Base-by-base conservation (phyloP, 768 basidiomycete species). In the Rhodotorula toruloides region DNA sequence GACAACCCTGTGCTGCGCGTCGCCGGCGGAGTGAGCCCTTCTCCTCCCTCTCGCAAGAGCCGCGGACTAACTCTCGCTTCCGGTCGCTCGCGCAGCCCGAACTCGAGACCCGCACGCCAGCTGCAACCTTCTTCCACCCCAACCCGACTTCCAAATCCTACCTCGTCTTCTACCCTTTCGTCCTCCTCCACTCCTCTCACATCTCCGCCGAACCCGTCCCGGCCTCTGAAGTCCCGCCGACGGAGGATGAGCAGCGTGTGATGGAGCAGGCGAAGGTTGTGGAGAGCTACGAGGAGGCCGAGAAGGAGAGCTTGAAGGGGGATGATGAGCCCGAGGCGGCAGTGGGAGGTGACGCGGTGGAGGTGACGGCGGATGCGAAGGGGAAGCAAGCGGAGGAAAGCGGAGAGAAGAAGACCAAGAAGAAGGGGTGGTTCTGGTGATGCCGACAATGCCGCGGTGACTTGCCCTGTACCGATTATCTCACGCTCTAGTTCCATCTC, bases 131-230 rank as follows among this genome's bases (percentile, higher is more conserved):
- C 49, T 50, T 62, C 32, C 50, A 67, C n/a, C 46, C 50, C 1
- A 7, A 53, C 55, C 52, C 61, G 5, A 37, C 59, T 32, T 55
- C 65, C 39, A 58, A 48, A 1, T 42, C 49, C 21, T 61, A 40
- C 65, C 65, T 71, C 58, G 63, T 71, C 54, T 71, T 71, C 59
- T 64, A 71, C 59, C 70, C 70, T 1, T 65, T 71, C 65, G 25
- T 32, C 0, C 40, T 71, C 39, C 55, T 65, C 7, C 55, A 53
- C 39, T 32, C 60, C 13, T 25, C 58, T 11, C 31, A 48, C 39
- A 52, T 67, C 60, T 2, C 8, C 34, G 60, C 60, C 40, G 59
- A 61, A 27, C 66, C 66, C 6, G 13, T 62, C 27, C 39, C 46
- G 4, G 6, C 42, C 32, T 11, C 11, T 13, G 60, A 61, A 22